A percentile compares a stretch with the other conserved stretches of the same genome.
These are phyloP conservation scores for Aristolochia fimbriata DNA, from an alignment of 164 flowering plant genomes.

Conservation along the genomic window DNA sequence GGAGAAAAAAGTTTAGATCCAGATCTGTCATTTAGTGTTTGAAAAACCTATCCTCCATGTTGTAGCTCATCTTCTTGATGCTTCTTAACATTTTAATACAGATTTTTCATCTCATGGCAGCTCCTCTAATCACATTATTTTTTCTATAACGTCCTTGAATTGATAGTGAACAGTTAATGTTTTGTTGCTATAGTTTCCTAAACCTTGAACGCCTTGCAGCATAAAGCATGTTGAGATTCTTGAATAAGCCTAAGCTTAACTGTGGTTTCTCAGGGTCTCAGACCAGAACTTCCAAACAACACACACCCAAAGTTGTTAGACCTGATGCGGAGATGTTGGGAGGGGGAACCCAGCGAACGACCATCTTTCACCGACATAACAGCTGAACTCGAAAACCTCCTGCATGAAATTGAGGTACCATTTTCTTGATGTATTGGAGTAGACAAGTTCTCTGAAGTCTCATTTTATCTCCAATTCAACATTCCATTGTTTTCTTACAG, in stretches of 20 bases:
- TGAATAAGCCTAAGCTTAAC: neutral
- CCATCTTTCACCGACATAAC: constrained; percentile 65
- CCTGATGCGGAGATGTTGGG: constrained; percentile 94
- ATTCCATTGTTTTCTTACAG: neutral
- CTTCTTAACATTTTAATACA: too few relatives aligned
- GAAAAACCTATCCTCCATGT: too few relatives aligned
- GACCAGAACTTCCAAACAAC: constrained; percentile 66
- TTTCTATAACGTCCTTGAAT: too few relatives aligned
- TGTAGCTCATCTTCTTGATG: too few relatives aligned
- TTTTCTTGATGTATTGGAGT: neutral
- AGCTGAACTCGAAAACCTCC: constrained; percentile 47
- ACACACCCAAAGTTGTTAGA: constrained; percentile 53
- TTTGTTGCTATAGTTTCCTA: too few relatives aligned
- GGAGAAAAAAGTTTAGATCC: too few relatives aligned
- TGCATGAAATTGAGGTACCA: constrained; percentile 39
- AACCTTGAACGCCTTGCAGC: neutral
- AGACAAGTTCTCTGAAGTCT: neutral
- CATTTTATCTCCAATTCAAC: neutral
- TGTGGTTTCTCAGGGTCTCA: constrained; percentile 43
- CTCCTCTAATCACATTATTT: too few relatives aligned
- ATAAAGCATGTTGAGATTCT: neutral
- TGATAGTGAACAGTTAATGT: too few relatives aligned
- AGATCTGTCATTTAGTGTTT: too few relatives aligned
- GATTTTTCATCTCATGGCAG: too few relatives aligned
- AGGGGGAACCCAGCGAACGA: constrained; percentile 41